phyloP scores from a whole-genome alignment of 306 rosid species.

The Sphenostylis stenocarpa region DNA sequence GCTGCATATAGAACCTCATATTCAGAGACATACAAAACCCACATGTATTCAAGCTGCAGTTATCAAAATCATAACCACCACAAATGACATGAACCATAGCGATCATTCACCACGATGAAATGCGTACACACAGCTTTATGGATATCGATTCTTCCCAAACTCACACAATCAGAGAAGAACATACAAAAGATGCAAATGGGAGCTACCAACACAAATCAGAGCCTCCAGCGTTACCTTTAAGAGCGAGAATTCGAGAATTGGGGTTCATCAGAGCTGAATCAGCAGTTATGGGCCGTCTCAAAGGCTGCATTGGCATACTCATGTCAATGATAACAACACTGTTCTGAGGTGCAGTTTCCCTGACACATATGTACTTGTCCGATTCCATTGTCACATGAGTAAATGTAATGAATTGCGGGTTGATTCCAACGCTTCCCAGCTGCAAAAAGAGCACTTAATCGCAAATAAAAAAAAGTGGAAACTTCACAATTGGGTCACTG shows the following conservation, averaged over 20 bases:
- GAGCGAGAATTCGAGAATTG: conserved; percentile 59
- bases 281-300: conserved; percentile 71
- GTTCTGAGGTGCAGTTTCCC: conserved; percentile 70
- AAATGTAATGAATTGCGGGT: conserved; percentile 63
- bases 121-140: not conserved
- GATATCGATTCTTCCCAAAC: not conserved
- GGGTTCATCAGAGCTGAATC: conserved; percentile 73
- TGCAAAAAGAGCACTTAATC: conserved; percentile 31
- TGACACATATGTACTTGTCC: conserved; percentile 67
- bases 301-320: conserved; percentile 72
- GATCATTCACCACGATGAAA: conserved; percentile 4
- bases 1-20: conserved; percentile 39
- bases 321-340: conserved; percentile 65
- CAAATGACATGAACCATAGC: not conserved
- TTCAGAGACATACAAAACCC: not conserved
- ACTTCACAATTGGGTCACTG: conserved; percentile 20
- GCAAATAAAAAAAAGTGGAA: not conserved
- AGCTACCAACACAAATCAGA: conserved; percentile 6
- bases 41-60: not conserved
- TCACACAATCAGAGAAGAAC: not conserved
- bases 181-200: not conserved
- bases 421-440: conserved; percentile 67
- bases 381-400: conserved; percentile 83
- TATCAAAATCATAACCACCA: not conserved
- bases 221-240: conserved; percentile 44